phyloP scores from a whole-genome alignment of 345 rosid genomes.

The Durio zibethinus region DNA sequence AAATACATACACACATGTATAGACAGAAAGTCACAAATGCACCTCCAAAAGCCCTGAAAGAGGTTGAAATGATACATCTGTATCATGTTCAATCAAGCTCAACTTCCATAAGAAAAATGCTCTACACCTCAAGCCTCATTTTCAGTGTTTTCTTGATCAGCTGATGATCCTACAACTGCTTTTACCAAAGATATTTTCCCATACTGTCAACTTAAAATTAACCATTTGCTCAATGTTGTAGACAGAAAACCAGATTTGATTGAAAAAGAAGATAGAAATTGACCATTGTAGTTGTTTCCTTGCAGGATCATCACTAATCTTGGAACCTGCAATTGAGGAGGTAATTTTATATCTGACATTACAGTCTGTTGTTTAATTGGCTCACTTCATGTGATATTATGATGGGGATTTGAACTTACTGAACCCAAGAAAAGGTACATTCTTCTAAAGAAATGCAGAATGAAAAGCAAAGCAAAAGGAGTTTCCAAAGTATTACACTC shows the following conservation, averaged over 20 bases:
- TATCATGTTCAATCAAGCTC: background rate
- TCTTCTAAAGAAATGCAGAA: background rate
- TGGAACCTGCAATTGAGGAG: background rate
- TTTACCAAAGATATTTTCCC: background rate
- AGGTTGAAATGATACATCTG: constrained; percentile 5
- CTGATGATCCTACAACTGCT: background rate
- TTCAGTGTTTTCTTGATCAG: background rate
- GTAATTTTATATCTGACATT: background rate
- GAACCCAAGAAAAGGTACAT: background rate
- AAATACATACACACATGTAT: background rate
- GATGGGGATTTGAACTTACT: background rate
- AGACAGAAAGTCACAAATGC: background rate
- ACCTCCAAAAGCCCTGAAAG: background rate
- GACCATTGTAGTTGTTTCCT: background rate
- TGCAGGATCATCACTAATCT: background rate
- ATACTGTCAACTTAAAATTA: background rate
- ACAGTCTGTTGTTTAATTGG: background rate
- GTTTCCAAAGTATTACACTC: background rate
- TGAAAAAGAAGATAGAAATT: background rate
- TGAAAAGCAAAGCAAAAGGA: background rate
- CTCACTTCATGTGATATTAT: background rate
- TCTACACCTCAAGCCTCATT: background rate
- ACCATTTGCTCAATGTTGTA: background rate
- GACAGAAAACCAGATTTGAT: background rate
- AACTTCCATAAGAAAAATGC: background rate